Evolutionary conservation across 148 eudicot genomes (phyloP).

Genomic region (Rhododendron ferrugineum): DNA sequence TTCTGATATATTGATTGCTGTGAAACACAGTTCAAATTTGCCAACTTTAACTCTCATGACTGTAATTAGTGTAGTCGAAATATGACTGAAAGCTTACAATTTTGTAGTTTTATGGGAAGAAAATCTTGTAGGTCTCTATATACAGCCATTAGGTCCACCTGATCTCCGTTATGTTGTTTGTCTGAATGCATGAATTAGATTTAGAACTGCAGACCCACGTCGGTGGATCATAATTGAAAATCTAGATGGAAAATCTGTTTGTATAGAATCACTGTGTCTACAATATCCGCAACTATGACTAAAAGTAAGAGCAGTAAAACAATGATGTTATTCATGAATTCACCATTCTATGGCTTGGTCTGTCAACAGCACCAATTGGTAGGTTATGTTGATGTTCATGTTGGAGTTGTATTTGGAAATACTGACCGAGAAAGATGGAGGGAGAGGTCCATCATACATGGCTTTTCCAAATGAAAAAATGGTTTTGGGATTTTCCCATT

Average conservation of each 20-base stretch:
- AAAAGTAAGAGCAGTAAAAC: not conserved
- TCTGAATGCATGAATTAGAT: not conserved
- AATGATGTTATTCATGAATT: too few relatives aligned
- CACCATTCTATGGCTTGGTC: not conserved
- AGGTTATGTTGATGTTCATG: not conserved
- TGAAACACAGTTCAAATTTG: not conserved
- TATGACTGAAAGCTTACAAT: not conserved
- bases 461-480: not conserved
- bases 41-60: not conserved
- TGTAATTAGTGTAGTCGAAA: not conserved
- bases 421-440: not conserved
- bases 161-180: not conserved
- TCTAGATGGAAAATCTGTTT: not conserved
- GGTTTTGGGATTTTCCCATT: not conserved
- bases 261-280: not conserved
- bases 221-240: not conserved
- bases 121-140: not conserved
- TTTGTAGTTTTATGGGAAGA: not conserved
- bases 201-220: not conserved
- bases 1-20: not conserved
- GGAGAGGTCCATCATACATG: not conserved
- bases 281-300: too few relatives aligned
- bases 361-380: not conserved
- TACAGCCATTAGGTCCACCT: not conserved
- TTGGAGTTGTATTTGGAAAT: not conserved